Evolutionary conservation across 192 early-diverging fungal genomes (phyloP), one percentile per base, ranked within the genome.

Genomic region (Backusella westeae): DNA sequence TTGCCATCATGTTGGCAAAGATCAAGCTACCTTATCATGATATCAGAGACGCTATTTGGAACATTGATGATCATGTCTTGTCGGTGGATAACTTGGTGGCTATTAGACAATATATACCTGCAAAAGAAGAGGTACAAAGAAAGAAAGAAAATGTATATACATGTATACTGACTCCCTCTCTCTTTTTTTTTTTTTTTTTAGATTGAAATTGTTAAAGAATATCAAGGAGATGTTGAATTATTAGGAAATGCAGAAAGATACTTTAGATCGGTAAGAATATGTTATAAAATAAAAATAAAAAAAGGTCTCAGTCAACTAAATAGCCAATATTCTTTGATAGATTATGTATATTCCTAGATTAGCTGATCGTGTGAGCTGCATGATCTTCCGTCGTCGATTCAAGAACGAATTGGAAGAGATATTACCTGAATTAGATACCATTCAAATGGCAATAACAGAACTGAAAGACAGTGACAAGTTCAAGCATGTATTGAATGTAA

Each of bases 171-270:
- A 56, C 52, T n/a, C n/a, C 21, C 36, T 38, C 36, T 38, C 7
- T 38, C 7, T n/a, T 17, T n/a, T 52, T 17, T 39, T 29, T 38
- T 42, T 34, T 15, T 41, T 59, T 35, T 15, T 56, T 38, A 86
- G 85, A 85, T 86, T 67, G 81, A 89, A 69, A 67, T 87, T 17
- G 74, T 89, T 39, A 83, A 82, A 65, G 83, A 84, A 12, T 89
- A 82, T 67, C 80, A 85, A 7, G 82, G 85, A 0, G 84, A 89
- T 74, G 69, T 84, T 34, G 78, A 78, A 36, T 75, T 69, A 23
- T 77, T 89, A 0, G 88, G 88, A 17, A 84, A 86, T 69, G 88
- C 88, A 19, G 88, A 89, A 36, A 79, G 82, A 72, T 89, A 85
- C 69, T 89, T 87, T 53, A 78, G 73, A 17, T 75, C 82, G 67